Base-by-base conservation (phyloP, 202 grass and related monocot genomes). In the Schoenoplectus triqueter region DNA sequence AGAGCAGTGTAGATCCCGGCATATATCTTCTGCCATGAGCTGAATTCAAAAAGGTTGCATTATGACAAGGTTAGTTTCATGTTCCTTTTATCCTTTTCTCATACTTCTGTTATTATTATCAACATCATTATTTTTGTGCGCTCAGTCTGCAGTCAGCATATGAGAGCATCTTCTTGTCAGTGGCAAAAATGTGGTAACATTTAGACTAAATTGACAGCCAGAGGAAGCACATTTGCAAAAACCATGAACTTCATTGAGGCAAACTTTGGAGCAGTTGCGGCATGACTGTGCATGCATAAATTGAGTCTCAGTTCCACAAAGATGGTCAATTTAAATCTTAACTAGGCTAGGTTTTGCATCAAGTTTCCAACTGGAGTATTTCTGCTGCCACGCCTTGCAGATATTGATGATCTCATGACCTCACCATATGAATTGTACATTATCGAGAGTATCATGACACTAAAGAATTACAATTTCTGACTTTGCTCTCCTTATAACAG, bases 1-100 rank as follows among this genome's bases (percentile, higher is more conserved):
- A 47, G 87, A 48, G 20, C 75, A 62, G 87, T 98, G 86, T 80
- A 95, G 87, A 89, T 95, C 93, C 85, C 90, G 89, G 69, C 91
- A 95, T 68, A 98, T 98, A 13, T 95, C 88, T 88, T 98, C 95
- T 15, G 89, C 89, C 54, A 98, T 89, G 89, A 98, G 84, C 95
- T 98, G 93, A 64, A 71, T 84, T 82, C 69, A 85, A 83, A 31
- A 78, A 71, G 54, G 59, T 86, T 44, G 55, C 7, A 31, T 31
- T 45, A 60, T 18, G 15, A 44, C 14, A 59, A 78, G 75, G 17
- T 61, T 61, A 78, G 40, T 78, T 74, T 74, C 4, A 2, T 74
- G 47, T 54, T 74, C 18, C 18, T 17, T 73, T 72, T 72, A 51
- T 10, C 10, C 6, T 64, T 64, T 31, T 31, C 1, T 31, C 31